Conservation (phyloP, 2,329 filamentous ascomycete species). For the Fusarium newnesense region DNA sequence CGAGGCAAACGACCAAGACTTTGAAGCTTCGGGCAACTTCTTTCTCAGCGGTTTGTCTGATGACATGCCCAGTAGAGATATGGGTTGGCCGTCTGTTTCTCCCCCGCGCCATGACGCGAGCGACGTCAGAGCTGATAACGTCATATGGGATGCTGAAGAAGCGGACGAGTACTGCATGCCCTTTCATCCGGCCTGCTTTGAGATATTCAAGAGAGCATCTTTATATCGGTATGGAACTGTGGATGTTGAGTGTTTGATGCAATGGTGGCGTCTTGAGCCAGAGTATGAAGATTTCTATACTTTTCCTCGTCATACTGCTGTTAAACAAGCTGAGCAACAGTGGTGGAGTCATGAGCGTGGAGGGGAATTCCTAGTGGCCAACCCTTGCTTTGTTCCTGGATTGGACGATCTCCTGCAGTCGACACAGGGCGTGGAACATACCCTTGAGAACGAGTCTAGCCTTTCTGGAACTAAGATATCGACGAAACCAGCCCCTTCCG, state of each 20-base stretch:
- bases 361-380: slow-evolving; percentile 34
- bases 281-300: not conserved
- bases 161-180: slow-evolving; percentile 28
- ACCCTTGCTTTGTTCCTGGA: slow-evolving; percentile 33
- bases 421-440: not conserved
- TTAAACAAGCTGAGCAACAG: not conserved
- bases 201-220: slow-evolving; percentile 44
- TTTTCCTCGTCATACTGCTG: slow-evolving; percentile 20
- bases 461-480: fast-evolving
- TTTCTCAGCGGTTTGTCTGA: slow-evolving; percentile 37
- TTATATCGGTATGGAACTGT: slow-evolving; percentile 20
- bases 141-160: not conserved
- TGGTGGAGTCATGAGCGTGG: slow-evolving; percentile 25
- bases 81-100: not conserved
- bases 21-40: slow-evolving; percentile 24
- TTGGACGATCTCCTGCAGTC: slow-evolving; percentile 7
- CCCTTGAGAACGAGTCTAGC: not conserved
- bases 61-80: slow-evolving; percentile 21
- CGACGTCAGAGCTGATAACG: not conserved
- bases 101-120: slow-evolving; percentile 20
- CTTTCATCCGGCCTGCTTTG: slow-evolving; percentile 46
- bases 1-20: slow-evolving; percentile 30
- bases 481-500: fast-evolving
- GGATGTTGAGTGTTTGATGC: slow-evolving; percentile 31
- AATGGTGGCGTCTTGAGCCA: slow-evolving; percentile 23